Percentiles rank a stretch among this genome's conserved stretches.
These are phyloP conservation scores for Cordyceps tenuipes DNA, from an alignment of 2,329 filamentous ascomycete species.

Conservation along the genomic window DNA sequence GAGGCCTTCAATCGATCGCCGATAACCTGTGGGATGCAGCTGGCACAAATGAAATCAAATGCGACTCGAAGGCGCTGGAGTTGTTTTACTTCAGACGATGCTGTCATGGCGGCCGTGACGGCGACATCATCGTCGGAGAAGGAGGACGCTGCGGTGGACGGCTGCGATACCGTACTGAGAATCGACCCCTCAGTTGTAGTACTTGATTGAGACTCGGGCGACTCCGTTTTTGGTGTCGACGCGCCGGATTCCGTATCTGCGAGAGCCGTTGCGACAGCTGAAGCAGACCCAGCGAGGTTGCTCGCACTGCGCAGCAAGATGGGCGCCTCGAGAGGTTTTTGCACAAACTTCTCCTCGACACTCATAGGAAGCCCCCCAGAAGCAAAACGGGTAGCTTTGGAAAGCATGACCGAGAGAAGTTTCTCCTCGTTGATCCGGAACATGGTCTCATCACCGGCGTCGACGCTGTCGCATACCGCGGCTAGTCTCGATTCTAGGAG, in stretches of 20 bases:
- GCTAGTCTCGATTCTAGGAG: conserved; percentile 58
- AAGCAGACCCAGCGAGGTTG: conserved; percentile 10
- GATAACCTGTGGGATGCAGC: conserved; percentile 47
- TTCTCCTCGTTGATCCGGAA: conserved; percentile 70
- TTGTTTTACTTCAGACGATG: conserved; percentile 39
- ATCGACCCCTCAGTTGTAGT: conserved; percentile 26
- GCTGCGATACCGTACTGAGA: conserved; percentile 29
- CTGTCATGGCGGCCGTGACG: conserved; percentile 34
- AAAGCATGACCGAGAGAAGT: conserved; percentile 54
- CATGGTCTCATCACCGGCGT: conserved; percentile 78
- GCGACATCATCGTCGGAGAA: conserved; percentile 28
- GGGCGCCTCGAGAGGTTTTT: conserved; percentile 66
- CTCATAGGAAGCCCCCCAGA: conserved; percentile 60
- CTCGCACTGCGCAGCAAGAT: conserved; percentile 55
- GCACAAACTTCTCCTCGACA: conserved; percentile 80
- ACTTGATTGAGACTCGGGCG: conserved; percentile 36
- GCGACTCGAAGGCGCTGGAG: conserved; percentile 59
- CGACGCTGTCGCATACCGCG: conserved; percentile 69
- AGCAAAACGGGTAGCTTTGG: conserved; percentile 66
- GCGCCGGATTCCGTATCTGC: conserved; percentile 19
- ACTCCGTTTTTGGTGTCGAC: conserved; percentile 23
- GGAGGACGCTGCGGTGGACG: conserved; percentile 39
- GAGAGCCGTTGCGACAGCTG: not conserved
- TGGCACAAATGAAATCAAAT: conserved; percentile 54
- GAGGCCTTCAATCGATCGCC: conserved; percentile 32